Conservation (phyloP, 2,329 filamentous ascomycete genomes). For the Aspergillus glaucus region DNA sequence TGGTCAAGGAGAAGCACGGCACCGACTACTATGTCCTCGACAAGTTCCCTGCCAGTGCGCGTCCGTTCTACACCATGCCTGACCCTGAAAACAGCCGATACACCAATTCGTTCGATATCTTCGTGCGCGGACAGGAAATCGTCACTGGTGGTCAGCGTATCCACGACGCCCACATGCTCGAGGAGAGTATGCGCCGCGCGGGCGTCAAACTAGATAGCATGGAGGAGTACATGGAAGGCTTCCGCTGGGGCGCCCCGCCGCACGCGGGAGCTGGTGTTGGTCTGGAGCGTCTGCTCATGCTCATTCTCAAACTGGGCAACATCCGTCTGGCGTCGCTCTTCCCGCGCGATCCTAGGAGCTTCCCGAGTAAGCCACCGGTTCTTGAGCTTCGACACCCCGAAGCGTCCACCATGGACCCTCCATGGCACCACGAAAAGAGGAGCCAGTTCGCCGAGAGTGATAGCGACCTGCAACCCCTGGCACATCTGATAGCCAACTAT, state of each 20-base stretch:
- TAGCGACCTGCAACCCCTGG: conserved; percentile 62
- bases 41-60: conserved; percentile 78
- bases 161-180: conserved; percentile 68
- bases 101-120: conserved; percentile 94
- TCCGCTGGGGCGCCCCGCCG: conserved; percentile 80
- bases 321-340: conserved; percentile 84
- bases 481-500: conserved; percentile 90
- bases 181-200: conserved; percentile 66
- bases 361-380: conserved; percentile 61
- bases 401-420: conserved; percentile 69
- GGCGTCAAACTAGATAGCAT: conserved; percentile 76
- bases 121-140: conserved; percentile 87
- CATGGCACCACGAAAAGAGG: conserved; percentile 46
- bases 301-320: conserved; percentile 79
- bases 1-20: conserved; percentile 78
- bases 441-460: conserved; percentile 38
- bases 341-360: conserved; percentile 79
- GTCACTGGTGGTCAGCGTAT: conserved; percentile 91
- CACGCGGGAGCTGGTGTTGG: conserved; percentile 88
- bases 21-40: conserved; percentile 94
- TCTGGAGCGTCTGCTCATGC: conserved; percentile 79
- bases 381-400: conserved; percentile 75
- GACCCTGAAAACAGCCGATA: conserved; percentile 64
- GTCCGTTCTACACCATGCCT: conserved; percentile 88
- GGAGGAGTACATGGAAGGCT: conserved; percentile 84